Base-by-base conservation (phyloP, 2,329 filamentous ascomycete genomes). In the Thelonectria discophora region DNA sequence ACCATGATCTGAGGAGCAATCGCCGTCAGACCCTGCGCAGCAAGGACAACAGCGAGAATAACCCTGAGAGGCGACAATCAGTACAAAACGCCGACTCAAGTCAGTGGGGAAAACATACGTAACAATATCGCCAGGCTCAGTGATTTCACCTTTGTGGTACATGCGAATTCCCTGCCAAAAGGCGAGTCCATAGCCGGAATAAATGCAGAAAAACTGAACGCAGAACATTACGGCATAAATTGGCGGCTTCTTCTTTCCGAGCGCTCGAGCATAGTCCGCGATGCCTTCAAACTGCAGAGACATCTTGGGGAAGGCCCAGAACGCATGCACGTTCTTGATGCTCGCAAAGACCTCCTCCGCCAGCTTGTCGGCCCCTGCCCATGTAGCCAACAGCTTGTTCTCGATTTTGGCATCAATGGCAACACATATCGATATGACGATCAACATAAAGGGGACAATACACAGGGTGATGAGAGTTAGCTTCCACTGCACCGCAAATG, bases 401-500 rank as follows among this genome's bases (percentile, higher is more conserved):
- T 47, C 45, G 27, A 47, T 47, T 21, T 47, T 47, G 20, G 45
- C 20, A 21, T 47, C 45, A 12, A 47, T 47, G 45, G 45, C 21
- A 6, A 47, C 45, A 15, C 45, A 47, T 11, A 47, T 17, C 5
- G 45, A 30, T n/a, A 47, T 47, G 5, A 47, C 45, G 45, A 47
- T 47, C 45, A 47, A 12, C 45, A 47, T 47, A 17, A 47, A 47
- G 21, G 45, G 45, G 4, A 47, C 45, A 30, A 47, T 47, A 21
- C 45, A 47, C 20, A 47, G 45, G 13, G 45, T 47, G 67, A 97
- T 95, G 49, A 95, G 78, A 0, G 93, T 92, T 62, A 96, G 80
- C 76, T 93, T 94, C 90, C 92, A 95, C 75, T 89, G 93, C 71
- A 90, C 89, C 75, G 93, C 78, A 73, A 94, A 97, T 6, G 88